A percentile compares a stretch with the other conserved stretches of the same genome.
phyloP scores from a whole-genome alignment of 768 basidiomycete species.

The Inosperma sp. region DNA sequence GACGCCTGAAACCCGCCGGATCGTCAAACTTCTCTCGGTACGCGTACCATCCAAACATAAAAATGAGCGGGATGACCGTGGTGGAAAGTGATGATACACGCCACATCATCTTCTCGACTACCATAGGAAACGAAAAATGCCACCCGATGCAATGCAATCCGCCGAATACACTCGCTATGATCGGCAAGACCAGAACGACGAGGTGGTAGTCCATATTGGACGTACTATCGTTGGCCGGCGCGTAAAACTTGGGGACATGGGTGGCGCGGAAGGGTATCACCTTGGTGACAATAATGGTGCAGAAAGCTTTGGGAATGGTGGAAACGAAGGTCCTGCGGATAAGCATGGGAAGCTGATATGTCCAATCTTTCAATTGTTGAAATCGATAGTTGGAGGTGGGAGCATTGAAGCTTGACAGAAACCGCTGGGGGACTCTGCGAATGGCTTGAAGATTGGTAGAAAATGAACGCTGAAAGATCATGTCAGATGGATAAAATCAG shows the following conservation, averaged over 20 bases:
- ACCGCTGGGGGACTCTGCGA: not conserved
- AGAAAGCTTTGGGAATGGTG: not conserved
- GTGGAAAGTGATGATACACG: not conserved
- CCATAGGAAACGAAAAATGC: conserved; percentile 13
- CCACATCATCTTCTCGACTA: conserved; percentile 8
- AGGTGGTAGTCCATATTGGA: not conserved
- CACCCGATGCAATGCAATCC: conserved; percentile 16
- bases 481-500: not conserved
- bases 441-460: not conserved
- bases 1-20: not conserved
- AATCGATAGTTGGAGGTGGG: not conserved
- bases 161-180: conserved; percentile 11
- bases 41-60: not conserved
- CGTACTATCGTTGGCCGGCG: not conserved
- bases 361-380: not conserved
- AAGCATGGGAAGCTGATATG: not conserved
- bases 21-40: not conserved
- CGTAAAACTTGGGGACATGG: conserved; percentile 3
- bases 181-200: not conserved
- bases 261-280: not conserved
- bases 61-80: not conserved
- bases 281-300: not conserved
- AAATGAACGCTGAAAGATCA: not conserved
- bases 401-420: not conserved
- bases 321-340: not conserved